Base-by-base conservation (phyloP, 2,329 filamentous ascomycete genomes). In the Westerdykella ornata region DNA sequence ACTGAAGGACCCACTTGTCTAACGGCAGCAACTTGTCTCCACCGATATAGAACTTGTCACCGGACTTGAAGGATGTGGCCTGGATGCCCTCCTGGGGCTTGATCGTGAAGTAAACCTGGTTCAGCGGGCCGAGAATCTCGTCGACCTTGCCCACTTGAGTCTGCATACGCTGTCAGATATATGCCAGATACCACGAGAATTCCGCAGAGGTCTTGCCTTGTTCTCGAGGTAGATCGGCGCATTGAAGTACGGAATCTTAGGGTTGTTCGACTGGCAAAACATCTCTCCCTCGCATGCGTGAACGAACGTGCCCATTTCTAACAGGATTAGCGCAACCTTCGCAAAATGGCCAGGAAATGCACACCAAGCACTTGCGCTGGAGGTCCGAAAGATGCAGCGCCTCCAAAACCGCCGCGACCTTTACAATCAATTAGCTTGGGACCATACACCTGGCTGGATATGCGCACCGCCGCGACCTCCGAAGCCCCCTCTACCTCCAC, bases 211-310 rank as follows among this genome's bases (percentile, higher is more conserved):
- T 16, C 66, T 49, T 63, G 84, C 85, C 78, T 97, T 98, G 77
- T 97, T 98, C 78, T 97, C 90, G 60, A 97, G 84, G 74, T 92
- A 98, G 69, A 98, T 94, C 55, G 88, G 88, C 47, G 92, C 92
- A 75, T 96, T 97, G 83, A 98, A 98, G 75, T 94, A 94, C 48
- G 92, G 92, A 51, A 98, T 84, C 73, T 97, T 97, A 59, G 84
- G 75, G 76, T 96, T 97, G 70, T 85, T 84, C 55, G 86, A 94
- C 70, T 88, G 83, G 84, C 90, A 96, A 57, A 98, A 84, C 78
- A 98, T 92, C 71, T 98, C 92, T 67, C 90, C 90, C 72, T 98
- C 92, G 72, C 86, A 90, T 44, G 88, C 82, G 73, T 98, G 92
- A 66, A 96, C 72, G 71, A 97, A 94, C 52, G 80, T 80, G 68